These are phyloP conservation scores for Citrus hindsii DNA, from an alignment of 345 rosid species.

Conservation along the genomic window DNA sequence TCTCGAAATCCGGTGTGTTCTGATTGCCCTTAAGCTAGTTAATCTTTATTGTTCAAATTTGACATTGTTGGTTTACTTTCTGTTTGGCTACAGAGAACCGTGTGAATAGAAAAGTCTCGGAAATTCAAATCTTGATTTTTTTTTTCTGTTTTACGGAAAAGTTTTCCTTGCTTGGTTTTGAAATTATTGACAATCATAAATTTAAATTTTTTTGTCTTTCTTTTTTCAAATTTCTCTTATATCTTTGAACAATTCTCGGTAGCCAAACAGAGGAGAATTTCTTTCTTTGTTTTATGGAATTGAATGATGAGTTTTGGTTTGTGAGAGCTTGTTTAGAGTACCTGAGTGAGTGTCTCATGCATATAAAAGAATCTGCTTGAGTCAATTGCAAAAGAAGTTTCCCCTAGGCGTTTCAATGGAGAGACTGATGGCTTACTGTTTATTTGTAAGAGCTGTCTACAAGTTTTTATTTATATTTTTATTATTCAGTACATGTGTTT, in stretches of 20 bases:
- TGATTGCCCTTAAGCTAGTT: conserved; percentile 22
- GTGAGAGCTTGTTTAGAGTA: conserved; percentile 52
- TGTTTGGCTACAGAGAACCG: conserved; percentile 33
- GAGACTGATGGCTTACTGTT: conserved; percentile 75
- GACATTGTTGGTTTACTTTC: conserved; percentile 8
- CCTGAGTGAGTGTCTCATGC: conserved; percentile 49
- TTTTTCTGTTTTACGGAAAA: background rate
- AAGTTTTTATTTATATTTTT: conserved; percentile 22
- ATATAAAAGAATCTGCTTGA: conserved; percentile 59
- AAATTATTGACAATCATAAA: background rate
- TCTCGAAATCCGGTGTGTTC: conserved; percentile 67
- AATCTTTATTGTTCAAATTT: background rate
- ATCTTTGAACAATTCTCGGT: conserved; percentile 24
- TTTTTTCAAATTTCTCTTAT: background rate
- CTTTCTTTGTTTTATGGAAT: conserved; percentile 1
- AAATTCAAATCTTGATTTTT: background rate
- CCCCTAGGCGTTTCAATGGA: conserved; percentile 61
- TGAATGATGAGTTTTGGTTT: conserved; percentile 37
- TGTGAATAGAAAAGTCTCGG: background rate
- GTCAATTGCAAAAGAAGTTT: conserved; percentile 58
- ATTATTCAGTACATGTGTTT: conserved; percentile 16
- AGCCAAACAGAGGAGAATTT: conserved; percentile 19
- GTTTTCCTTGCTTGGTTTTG: background rate
- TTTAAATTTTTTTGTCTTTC: background rate
- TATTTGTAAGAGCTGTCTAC: conserved; percentile 82